Base-by-base conservation (phyloP, 306 rosid species). In the Psophocarpus tetragonolobus region DNA sequence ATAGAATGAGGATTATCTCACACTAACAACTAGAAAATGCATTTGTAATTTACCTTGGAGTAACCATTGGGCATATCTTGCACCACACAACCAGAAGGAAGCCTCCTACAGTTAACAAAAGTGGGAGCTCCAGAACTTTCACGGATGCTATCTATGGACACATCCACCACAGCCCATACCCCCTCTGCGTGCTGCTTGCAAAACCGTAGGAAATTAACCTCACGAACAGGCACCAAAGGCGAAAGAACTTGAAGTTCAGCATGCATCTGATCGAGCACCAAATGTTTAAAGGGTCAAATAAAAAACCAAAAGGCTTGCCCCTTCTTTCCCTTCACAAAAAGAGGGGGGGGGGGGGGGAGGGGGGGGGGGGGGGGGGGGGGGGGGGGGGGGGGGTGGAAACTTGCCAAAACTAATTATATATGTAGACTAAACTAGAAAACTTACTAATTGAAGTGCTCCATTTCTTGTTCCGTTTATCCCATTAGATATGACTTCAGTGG, bases 11-110 rank as follows among this genome's bases (percentile, higher is more conserved):
- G 12, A 58, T 26, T 5, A 58, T 24, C 33, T 17, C 63, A 24
- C 33, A 56, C 63, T 24, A 29, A 32, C 32, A 78, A 57, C 77
- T 26, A 78, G 57, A 48, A 62, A 20, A 11, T 4, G 35, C 30
- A 58, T 20, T 38, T 17, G 13, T 0, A 38, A 91, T 6, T 33
- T 87, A 95, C 99, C 98, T 92, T 96, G 53, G 99, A 96, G 82
- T 90, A 96, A 35, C 99, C 99, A 78, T 93, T 96, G 8, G 97
- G 98, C 99, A 92, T 92, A 73, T 96, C 99, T 83, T 96, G 98
- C n/a, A 96, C 96, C 26, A 96, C 89, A 70, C 98, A 96, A 3
- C 99, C 99, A 78, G 99, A 96, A 76, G 99, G 99, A 68, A 91
- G 98, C 85, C 93, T 90, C 80, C 99, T 81, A 32, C 91, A 87